Percentiles rank a stretch among this genome's conserved stretches.
Evolutionary conservation across 306 rosid species (phyloP).

Genomic region (Alnus rubra): DNA sequence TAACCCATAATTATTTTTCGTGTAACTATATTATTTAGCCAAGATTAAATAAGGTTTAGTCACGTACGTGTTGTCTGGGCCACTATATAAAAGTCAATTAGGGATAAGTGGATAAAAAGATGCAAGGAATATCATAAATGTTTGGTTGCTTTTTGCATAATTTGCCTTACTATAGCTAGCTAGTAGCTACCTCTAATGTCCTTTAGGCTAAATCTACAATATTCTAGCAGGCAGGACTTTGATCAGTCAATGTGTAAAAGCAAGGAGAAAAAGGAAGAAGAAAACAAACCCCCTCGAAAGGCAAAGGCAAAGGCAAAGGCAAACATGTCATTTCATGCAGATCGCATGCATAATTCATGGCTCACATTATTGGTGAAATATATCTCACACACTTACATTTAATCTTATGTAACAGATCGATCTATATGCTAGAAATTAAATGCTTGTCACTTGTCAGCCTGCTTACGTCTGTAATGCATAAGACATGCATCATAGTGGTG

Average conservation of each 20-base stretch:
- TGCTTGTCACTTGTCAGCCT: not conserved
- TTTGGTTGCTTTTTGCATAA: not conserved
- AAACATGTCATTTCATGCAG: not conserved
- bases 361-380: not conserved
- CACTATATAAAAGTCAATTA: not conserved
- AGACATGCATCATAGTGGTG: not conserved
- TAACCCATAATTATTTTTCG: not conserved
- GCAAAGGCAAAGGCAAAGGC: not conserved
- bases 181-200: not conserved
- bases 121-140: not conserved
- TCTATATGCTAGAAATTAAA: not conserved
- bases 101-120: not conserved
- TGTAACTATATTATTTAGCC: not conserved
- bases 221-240: not conserved
- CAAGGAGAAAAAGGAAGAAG: not conserved
- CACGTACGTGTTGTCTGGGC: not conserved
- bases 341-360: not conserved
- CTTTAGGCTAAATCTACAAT: not conserved
- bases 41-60: not conserved
- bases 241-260: slow-evolving; percentile 1
- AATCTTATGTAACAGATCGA: not conserved
- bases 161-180: not conserved
- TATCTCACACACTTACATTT: not conserved
- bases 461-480: not conserved
- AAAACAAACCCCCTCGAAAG: not conserved